These are phyloP conservation scores for Colletotrichum paranaense DNA, from an alignment of 2,329 filamentous ascomycete species.

Conservation along the genomic window DNA sequence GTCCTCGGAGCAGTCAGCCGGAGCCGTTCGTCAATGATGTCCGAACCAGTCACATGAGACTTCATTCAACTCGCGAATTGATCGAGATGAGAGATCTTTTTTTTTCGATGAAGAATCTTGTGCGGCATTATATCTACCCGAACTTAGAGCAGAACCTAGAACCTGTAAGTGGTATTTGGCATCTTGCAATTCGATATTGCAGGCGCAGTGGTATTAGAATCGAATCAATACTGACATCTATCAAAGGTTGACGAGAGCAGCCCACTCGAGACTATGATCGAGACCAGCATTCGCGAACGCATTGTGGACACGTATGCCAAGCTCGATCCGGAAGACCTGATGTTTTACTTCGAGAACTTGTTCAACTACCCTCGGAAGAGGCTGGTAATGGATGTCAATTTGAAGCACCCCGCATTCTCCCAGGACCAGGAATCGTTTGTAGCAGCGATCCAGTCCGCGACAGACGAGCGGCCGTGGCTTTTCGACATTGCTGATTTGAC, in stretches of 20 bases:
- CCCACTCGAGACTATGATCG: conserved; percentile 32
- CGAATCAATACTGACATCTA: background rate
- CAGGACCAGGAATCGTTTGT: conserved; percentile 59
- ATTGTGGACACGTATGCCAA: conserved; percentile 60
- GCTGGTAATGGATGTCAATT: conserved; percentile 54
- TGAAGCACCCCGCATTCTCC: conserved; percentile 54
- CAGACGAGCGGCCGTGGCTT: conserved; percentile 51
- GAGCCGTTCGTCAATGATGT: conserved; percentile 53
- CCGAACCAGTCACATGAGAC: conserved; percentile 56
- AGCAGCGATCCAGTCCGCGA: conserved; percentile 49
- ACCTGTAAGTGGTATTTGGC: conserved; percentile 43
- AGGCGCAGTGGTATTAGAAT: too few species aligned
- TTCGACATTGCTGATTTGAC: conserved; percentile 44
- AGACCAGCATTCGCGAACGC: conserved; percentile 40
- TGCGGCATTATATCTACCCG: conserved; percentile 59
- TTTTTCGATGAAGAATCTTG: conserved; percentile 55
- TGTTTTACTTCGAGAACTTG: conserved; percentile 59
- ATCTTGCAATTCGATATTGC: background rate
- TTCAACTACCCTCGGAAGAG: conserved; percentile 58
- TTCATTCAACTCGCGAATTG: conserved; percentile 55
- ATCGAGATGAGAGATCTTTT: conserved; percentile 59
- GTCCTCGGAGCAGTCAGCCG: conserved; percentile 50
- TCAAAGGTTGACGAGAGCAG: conserved; percentile 15
- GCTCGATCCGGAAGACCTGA: conserved; percentile 60
- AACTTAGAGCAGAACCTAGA: conserved; percentile 52